phyloP scores from a whole-genome alignment of 768 basidiomycete species.

The Cystofilobasidium ferigula region DNA sequence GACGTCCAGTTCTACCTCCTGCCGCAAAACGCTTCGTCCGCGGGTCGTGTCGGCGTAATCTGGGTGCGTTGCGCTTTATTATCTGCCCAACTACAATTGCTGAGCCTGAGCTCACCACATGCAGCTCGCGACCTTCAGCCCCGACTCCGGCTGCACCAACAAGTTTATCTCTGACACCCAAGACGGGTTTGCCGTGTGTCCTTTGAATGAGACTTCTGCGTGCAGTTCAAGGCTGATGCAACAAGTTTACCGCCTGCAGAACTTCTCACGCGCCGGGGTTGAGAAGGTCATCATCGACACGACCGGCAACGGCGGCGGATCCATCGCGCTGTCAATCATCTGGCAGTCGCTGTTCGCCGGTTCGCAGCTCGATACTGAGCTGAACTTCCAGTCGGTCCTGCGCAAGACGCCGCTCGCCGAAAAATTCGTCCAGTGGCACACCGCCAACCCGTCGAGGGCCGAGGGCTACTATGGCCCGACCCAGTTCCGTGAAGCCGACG shows the following conservation, averaged over 20 bases:
- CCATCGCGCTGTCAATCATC: background rate
- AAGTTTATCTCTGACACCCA: background rate
- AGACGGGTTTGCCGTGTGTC: background rate
- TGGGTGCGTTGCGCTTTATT: background rate
- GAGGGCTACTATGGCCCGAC: background rate
- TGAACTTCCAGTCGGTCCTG: background rate
- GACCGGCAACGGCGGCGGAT: conserved; percentile 11
- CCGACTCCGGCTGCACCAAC: conserved; percentile 1
- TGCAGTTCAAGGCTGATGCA: too few species aligned
- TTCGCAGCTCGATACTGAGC: too few species aligned
- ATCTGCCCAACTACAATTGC: background rate
- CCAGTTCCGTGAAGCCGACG: background rate
- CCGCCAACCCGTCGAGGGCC: too few species aligned
- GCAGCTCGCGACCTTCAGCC: conserved; percentile 9
- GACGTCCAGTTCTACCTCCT: conserved; percentile 8
- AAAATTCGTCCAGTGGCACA: background rate
- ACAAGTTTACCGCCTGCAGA: background rate
- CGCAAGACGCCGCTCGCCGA: background rate
- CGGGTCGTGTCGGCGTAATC: background rate
- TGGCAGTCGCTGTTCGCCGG: conserved; percentile 3
- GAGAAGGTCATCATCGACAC: background rate
- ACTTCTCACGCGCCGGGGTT: background rate
- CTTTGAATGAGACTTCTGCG: too few species aligned
- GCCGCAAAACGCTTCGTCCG: background rate
- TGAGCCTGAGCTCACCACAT: background rate